Conservation (phyloP, 805 yeast genomes). For the Ogataea saltuana region DNA sequence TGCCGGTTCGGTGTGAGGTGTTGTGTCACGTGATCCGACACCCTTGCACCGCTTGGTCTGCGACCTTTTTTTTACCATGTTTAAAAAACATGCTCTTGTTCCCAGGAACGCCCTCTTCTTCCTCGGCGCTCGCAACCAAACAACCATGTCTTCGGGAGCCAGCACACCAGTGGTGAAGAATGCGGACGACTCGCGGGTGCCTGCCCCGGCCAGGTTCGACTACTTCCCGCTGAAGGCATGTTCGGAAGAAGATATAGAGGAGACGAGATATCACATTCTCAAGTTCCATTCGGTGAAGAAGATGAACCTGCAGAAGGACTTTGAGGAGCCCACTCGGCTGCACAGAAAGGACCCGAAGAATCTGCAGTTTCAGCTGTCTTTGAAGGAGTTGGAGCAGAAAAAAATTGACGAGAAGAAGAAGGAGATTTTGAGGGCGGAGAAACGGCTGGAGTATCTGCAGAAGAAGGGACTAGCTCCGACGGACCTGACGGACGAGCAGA, state of each 20-base stretch:
- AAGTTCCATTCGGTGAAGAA: slow-evolving; percentile 73
- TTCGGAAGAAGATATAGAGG: slow-evolving; percentile 66
- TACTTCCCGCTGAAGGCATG: slow-evolving; percentile 71
- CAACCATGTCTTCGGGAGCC: not conserved
- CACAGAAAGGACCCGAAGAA: slow-evolving; percentile 94
- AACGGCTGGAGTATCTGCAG: slow-evolving; percentile 37
- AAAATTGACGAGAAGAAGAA: slow-evolving; percentile 48
- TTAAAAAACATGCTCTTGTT: too few relatives aligned
- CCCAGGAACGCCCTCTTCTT: too few relatives aligned
- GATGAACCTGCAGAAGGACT: slow-evolving; percentile 70
- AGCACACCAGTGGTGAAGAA: slow-evolving; percentile 3
- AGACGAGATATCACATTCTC: slow-evolving; percentile 75
- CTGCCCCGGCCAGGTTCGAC: slow-evolving; percentile 31
- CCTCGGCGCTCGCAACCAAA: not conserved
- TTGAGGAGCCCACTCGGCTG: slow-evolving; percentile 79
- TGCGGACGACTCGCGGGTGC: slow-evolving; percentile 7
- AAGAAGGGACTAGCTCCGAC: slow-evolving; percentile 20
- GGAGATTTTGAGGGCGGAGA: slow-evolving; percentile 42
- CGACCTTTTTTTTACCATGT: too few relatives aligned
- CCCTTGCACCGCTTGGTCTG: too few relatives aligned
- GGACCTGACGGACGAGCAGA: slow-evolving; percentile 25
- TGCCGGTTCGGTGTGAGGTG: too few relatives aligned
- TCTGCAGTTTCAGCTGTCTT: slow-evolving; percentile 79
- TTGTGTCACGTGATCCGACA: too few relatives aligned
- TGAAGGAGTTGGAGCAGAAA: slow-evolving; percentile 72